Conservation (phyloP, 805 yeast genomes). For the Starmerella vaccinii region DNA sequence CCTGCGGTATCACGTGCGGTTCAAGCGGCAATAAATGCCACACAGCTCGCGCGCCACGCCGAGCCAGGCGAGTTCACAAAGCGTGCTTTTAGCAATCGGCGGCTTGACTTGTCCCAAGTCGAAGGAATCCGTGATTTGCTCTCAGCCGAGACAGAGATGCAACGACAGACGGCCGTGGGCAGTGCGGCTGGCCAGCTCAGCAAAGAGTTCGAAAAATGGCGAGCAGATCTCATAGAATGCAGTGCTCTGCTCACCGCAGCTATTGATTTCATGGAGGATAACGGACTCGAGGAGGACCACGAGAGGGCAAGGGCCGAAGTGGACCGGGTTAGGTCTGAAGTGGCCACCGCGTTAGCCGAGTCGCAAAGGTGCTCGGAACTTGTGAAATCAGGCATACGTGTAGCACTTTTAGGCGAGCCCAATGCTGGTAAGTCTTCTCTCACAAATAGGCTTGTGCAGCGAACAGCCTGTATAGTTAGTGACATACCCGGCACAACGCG, state of each 20-base stretch:
- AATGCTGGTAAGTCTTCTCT: slow-evolving; percentile 93
- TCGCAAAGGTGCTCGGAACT: slow-evolving; percentile 36
- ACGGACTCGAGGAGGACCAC: slow-evolving; percentile 46
- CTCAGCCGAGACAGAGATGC: slow-evolving; percentile 88
- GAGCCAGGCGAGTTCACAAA: slow-evolving; percentile 87
- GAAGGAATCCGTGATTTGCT: slow-evolving; percentile 85
- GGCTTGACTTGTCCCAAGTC: slow-evolving; percentile 75
- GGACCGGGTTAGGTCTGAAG: slow-evolving; percentile 36
- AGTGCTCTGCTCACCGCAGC: slow-evolving; percentile 75
- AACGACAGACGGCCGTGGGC: slow-evolving; percentile 61
- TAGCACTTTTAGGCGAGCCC: slow-evolving; percentile 79
- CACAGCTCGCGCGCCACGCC: slow-evolving; percentile 57
- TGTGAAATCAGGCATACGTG: slow-evolving; percentile 57
- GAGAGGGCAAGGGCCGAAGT: neutral
- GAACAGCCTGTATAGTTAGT: slow-evolving; percentile 85
- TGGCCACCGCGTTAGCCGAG: slow-evolving; percentile 28
- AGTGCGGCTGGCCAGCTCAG: slow-evolving; percentile 65
- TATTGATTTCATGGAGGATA: slow-evolving; percentile 92
- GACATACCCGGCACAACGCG: slow-evolving; percentile 89
- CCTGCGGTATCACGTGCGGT: slow-evolving; percentile 69
- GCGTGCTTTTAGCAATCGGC: slow-evolving; percentile 75
- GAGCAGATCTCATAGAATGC: slow-evolving; percentile 50
- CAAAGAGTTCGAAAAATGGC: slow-evolving; percentile 51
- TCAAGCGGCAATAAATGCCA: slow-evolving; percentile 43
- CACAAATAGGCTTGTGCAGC: slow-evolving; percentile 60